A percentile compares a stretch with the other conserved stretches of the same genome.
Conservation (phyloP, 139 green algal genomes). For the Zygnema circumcarinatum region DNA sequence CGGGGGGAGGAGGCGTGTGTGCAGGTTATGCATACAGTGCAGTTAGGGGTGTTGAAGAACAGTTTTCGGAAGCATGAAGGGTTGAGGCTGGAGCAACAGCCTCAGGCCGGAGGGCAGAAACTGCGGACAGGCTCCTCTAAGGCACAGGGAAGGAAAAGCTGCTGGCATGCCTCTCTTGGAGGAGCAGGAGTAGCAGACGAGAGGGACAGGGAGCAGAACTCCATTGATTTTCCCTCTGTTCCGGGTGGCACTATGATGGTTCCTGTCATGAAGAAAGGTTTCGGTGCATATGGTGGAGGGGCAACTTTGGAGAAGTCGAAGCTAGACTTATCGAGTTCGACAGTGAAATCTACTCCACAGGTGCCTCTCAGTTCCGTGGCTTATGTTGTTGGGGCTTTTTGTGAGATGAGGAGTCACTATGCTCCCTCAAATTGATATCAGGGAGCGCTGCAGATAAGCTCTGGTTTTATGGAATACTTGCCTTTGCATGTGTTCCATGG, state of each 20-base stretch:
- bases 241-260: slow-evolving; percentile 48
- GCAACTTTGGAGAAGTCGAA: slow-evolving; percentile 60
- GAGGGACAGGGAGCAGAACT: background rate
- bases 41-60: background rate
- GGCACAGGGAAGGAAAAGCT: background rate
- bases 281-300: slow-evolving; percentile 45
- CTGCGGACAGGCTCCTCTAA: background rate
- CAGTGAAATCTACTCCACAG: slow-evolving; percentile 22
- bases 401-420: too few relatives aligned
- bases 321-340: slow-evolving; percentile 34
- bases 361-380: too few relatives aligned
- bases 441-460: too few relatives aligned
- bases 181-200: slow-evolving; percentile 17
- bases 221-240: slow-evolving; percentile 32
- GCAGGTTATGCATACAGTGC: too few relatives aligned
- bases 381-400: background rate
- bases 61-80: slow-evolving; percentile 8
- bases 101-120: background rate
- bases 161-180: background rate
- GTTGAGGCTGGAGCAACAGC: background rate
- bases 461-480: too few relatives aligned
- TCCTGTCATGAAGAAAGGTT: slow-evolving; percentile 48
- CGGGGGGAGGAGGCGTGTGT: too few relatives aligned
- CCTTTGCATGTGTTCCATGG: background rate
- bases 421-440: too few relatives aligned